Conservation (phyloP, 2,329 filamentous ascomycete genomes). For the Fusarium hostae region DNA sequence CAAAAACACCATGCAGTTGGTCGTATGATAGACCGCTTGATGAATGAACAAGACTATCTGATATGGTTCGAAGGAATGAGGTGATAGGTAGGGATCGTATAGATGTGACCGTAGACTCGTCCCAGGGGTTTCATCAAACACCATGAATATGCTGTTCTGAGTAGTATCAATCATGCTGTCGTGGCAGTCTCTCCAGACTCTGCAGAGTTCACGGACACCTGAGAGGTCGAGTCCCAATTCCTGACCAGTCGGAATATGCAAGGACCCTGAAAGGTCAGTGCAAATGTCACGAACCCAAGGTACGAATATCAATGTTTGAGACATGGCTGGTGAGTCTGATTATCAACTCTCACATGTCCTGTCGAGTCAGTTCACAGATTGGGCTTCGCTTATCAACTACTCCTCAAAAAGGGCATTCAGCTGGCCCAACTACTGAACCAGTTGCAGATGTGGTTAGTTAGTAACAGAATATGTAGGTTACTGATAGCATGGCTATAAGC, state of each 20-base stretch:
- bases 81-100: neutral
- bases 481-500: neutral
- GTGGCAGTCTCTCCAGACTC: constrained; percentile 29
- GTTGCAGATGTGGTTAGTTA: neutral
- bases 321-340: constrained; percentile 28
- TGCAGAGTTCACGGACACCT: constrained; percentile 18
- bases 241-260: constrained; percentile 36
- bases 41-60: neutral
- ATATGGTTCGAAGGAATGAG: neutral
- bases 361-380: constrained; percentile 14
- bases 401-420: constrained; percentile 2
- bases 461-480: neutral
- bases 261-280: constrained; percentile 24
- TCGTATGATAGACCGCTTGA: constrained; percentile 12
- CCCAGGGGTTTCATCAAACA: neutral
- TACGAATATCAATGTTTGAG: constrained; percentile 28
- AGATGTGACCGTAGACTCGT: neutral
- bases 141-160: neutral
- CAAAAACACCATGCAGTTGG: neutral
- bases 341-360: constrained; percentile 20
- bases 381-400: constrained; percentile 7
- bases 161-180: constrained; percentile 25
- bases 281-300: constrained; percentile 21
- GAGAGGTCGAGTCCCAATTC: constrained; percentile 22
- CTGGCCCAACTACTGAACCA: neutral